Evolutionary conservation across 192 early-diverging fungal species (phyloP).

Genomic region (Podila clonocystis): DNA sequence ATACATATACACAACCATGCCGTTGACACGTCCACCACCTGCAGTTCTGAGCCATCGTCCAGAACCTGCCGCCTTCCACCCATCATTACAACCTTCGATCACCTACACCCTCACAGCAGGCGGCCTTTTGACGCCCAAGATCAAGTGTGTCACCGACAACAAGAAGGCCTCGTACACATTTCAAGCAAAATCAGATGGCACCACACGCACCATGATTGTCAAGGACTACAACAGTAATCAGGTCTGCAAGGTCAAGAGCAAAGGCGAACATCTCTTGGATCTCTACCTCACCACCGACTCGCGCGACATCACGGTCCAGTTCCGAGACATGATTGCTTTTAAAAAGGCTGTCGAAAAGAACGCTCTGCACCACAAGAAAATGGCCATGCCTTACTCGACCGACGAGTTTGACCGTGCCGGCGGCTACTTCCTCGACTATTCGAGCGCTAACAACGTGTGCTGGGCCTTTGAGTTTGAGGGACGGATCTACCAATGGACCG

Average conservation of each 20-base stretch:
- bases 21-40: conserved; percentile 18
- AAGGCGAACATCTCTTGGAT: conserved; percentile 46
- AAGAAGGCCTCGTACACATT: conserved; percentile 47
- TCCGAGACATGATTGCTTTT: conserved; percentile 52
- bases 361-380: background rate
- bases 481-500: conserved; percentile 47
- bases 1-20: background rate
- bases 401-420: conserved; percentile 35
- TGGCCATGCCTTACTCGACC: conserved; percentile 9
- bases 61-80: conserved; percentile 11
- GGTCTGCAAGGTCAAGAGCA: conserved; percentile 50
- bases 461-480: conserved; percentile 53
- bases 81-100: conserved; percentile 31
- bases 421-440: conserved; percentile 3
- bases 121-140: conserved; percentile 41
- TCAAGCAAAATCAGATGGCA: conserved; percentile 38
- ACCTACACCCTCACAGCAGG: conserved; percentile 31
- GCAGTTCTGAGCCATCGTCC: conserved; percentile 20
- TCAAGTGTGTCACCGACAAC: conserved; percentile 41
- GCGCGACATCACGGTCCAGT: conserved; percentile 47
- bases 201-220: conserved; percentile 30
- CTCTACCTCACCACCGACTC: conserved; percentile 47
- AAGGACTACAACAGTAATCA: conserved; percentile 32
- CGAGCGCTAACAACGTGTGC: conserved; percentile 1
- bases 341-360: conserved; percentile 50